Conservation (phyloP, 192 early-diverging fungal genomes). For the Geranomyces variabilis region DNA sequence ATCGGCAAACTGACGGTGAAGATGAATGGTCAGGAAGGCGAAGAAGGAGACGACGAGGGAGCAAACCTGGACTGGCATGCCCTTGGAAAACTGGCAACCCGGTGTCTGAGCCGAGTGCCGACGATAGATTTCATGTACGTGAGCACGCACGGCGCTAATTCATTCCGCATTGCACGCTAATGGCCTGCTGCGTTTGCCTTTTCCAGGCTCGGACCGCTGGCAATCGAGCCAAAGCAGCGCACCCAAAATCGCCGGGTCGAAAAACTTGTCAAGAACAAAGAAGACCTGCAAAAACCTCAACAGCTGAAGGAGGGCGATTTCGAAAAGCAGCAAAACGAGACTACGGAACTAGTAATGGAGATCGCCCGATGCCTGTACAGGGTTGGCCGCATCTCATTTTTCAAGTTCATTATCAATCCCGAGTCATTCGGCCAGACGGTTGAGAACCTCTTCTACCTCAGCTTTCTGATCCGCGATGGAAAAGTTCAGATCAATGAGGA, state of each 20-base stretch:
- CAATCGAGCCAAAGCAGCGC: conserved; percentile 59
- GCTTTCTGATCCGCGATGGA: conserved; percentile 91
- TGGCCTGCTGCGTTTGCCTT: no score
- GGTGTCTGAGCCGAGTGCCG: conserved; percentile 61
- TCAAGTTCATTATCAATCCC: conserved; percentile 89
- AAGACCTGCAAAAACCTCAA: conserved; percentile 31
- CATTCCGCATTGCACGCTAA: no score
- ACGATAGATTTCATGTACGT: conserved; percentile 79
- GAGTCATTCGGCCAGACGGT: conserved; percentile 86
- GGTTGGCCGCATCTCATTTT: conserved; percentile 59
- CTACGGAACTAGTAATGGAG: conserved; percentile 74
- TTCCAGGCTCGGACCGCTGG: conserved; percentile 75
- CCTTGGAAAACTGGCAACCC: conserved; percentile 58
- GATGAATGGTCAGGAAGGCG: conserved; percentile 48
- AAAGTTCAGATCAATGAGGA: conserved; percentile 73
- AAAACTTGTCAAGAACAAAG: conserved; percentile 25
- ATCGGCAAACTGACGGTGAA: conserved; percentile 60
- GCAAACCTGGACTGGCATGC: conserved; percentile 61
- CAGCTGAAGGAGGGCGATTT: conserved; percentile 73
- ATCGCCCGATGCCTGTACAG: conserved; percentile 66
- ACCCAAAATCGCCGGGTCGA: conserved; percentile 25
- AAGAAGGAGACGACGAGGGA: conserved; percentile 24
- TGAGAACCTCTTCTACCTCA: conserved; percentile 96
- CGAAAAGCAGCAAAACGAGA: conserved; percentile 82
- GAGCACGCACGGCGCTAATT: background rate